phyloP scores from a whole-genome alignment of 345 rosid genomes.

The Hevea brasiliensis region DNA sequence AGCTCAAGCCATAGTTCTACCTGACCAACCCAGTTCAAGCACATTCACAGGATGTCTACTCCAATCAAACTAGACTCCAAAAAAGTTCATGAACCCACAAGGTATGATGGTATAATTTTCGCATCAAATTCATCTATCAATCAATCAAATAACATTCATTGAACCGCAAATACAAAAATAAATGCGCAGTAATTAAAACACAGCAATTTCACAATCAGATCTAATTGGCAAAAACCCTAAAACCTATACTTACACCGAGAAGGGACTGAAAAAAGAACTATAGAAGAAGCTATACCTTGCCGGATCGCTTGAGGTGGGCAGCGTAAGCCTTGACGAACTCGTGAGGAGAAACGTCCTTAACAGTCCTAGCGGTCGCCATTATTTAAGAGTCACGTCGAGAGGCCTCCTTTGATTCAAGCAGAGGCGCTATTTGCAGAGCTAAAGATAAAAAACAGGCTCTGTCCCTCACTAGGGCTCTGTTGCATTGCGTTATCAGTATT shows the following conservation, averaged over 20 bases:
- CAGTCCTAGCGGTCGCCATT: slow-evolving; percentile 52
- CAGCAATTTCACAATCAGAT: background rate
- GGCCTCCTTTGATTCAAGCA: no score
- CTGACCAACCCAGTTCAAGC: background rate
- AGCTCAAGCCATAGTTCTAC: no score
- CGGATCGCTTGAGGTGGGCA: slow-evolving; percentile 88
- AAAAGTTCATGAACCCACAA: no score
- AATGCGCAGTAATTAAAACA: no score
- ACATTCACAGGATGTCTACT: background rate
- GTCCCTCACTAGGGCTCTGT: background rate
- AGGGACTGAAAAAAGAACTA: background rate
- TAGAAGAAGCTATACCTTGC: slow-evolving; percentile 55
- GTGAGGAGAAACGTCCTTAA: slow-evolving; percentile 87
- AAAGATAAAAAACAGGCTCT: background rate
- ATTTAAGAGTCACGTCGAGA: background rate
- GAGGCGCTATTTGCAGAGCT: background rate
- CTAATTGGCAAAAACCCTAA: no score
- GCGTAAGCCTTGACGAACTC: slow-evolving; percentile 88
- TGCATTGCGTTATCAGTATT: background rate
- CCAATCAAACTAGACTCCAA: background rate
- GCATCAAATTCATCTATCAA: no score
- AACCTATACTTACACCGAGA: background rate
- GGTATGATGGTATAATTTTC: no score
- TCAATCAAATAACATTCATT: no score
- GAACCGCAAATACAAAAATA: no score